Percentiles rank a stretch among this genome's conserved stretches.
phyloP scores from a whole-genome alignment of 495 filamentous ascomycete genomes.

The Geoglossum glabrum region DNA sequence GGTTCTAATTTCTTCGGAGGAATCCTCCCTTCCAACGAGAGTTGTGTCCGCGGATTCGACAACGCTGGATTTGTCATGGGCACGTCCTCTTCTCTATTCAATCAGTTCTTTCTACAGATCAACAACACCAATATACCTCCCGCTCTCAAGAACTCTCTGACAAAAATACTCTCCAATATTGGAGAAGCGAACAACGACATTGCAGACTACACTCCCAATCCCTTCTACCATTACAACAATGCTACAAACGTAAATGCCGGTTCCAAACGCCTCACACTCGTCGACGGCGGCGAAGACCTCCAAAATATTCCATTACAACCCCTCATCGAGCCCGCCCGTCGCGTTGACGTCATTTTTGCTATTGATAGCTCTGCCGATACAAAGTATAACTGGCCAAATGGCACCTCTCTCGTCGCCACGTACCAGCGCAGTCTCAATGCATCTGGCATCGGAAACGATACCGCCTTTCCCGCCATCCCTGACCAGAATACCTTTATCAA shows the following conservation, averaged over 20 bases:
- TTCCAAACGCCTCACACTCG: conserved; percentile 42
- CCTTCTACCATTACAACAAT: conserved; percentile 55
- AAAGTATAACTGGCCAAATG: conserved; percentile 60
- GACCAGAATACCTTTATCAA: conserved; percentile 75
- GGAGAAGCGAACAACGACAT: conserved; percentile 49
- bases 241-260: conserved; percentile 36
- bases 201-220: conserved; percentile 64
- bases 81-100: conserved; percentile 78
- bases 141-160: conserved; percentile 26
- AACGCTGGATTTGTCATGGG: conserved; percentile 74
- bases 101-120: conserved; percentile 46
- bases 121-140: conserved; percentile 27
- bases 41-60: conserved; percentile 66
- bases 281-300: conserved; percentile 71
- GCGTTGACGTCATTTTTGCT: conserved; percentile 81
- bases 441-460: conserved; percentile 49
- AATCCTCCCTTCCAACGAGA: conserved; percentile 30
- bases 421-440: conserved; percentile 49
- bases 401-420: conserved; percentile 60
- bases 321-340: conserved; percentile 54
- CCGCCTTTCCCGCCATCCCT: conserved; percentile 64
- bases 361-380: conserved; percentile 76
- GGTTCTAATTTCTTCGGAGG: conserved; percentile 65
- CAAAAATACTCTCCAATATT: conserved; percentile 30
- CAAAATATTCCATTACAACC: conserved; percentile 82